These are phyloP conservation scores for Phaeomoniella chlamydospora DNA, from an alignment of 2,329 filamentous ascomycete genomes.

Conservation along the genomic window DNA sequence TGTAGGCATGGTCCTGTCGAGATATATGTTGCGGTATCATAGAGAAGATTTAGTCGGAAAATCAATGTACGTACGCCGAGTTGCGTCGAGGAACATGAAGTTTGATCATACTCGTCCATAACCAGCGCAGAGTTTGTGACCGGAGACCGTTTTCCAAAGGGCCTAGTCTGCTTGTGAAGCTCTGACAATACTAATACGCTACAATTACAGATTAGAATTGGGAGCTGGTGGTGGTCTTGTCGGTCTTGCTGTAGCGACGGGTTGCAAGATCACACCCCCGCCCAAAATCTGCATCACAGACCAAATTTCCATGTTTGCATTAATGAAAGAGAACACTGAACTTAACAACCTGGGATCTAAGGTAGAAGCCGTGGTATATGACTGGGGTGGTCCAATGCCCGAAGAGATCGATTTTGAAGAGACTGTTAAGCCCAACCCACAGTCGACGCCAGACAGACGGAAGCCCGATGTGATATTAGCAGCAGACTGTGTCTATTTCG, in stretches of 20 bases:
- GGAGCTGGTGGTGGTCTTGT: slow-evolving; percentile 86
- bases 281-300: slow-evolving; percentile 61
- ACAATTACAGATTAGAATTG: slow-evolving; percentile 52
- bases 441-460: not conserved
- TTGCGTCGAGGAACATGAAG: no score
- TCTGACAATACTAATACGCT: no score
- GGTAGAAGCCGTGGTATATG: slow-evolving; percentile 56
- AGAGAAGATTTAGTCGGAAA: slow-evolving; percentile 46
- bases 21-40: slow-evolving; percentile 70
- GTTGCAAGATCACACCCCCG: slow-evolving; percentile 37
- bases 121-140: no score
- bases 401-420: slow-evolving; percentile 12
- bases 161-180: no score
- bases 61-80: slow-evolving; percentile 58
- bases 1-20: slow-evolving; percentile 74
- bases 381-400: slow-evolving; percentile 49
- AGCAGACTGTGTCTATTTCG: slow-evolving; percentile 94
- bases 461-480: slow-evolving; percentile 74
- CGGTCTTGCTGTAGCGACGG: slow-evolving; percentile 46
- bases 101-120: no score
- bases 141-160: no score
- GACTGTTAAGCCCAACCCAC: not conserved
- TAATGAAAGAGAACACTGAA: slow-evolving; percentile 80
- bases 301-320: slow-evolving; percentile 65
- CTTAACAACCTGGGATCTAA: slow-evolving; percentile 56